These are phyloP conservation scores for Alopecurus myosuroides DNA, from an alignment of 176 grass and related monocot genomes.

Conservation along the genomic window DNA sequence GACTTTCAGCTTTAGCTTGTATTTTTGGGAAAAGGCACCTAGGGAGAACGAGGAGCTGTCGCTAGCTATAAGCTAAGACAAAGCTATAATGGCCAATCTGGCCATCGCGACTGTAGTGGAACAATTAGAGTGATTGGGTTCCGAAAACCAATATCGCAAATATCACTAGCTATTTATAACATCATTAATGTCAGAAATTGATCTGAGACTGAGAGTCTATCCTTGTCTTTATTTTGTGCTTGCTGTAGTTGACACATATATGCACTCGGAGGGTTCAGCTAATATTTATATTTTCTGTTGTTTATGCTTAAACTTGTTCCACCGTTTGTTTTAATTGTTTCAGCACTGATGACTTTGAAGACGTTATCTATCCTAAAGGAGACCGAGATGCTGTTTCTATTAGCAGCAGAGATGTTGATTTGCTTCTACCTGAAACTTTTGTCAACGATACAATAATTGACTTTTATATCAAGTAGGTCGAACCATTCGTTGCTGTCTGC, in stretches of 20 bases:
- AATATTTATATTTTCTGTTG: slow-evolving; percentile 11
- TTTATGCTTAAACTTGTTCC: slow-evolving; percentile 10
- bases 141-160: neutral
- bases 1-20: neutral
- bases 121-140: neutral
- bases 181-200: neutral
- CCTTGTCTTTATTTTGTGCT: neutral
- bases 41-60: neutral
- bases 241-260: neutral
- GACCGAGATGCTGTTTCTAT: slow-evolving; percentile 96
- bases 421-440: slow-evolving; percentile 96
- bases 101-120: neutral
- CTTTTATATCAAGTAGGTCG: slow-evolving; percentile 95
- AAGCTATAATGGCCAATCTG: neutral
- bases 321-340: slow-evolving; percentile 23
- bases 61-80: neutral
- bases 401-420: slow-evolving; percentile 85
- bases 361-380: slow-evolving; percentile 90
- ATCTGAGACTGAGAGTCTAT: neutral
- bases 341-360: slow-evolving; percentile 78
- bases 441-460: slow-evolving; percentile 99
- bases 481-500: neutral
- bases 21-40: neutral
- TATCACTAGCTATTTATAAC: neutral
- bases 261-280: neutral